phyloP scores from a whole-genome alignment of 257 asterid genomes.

The Solanum phureja region DNA sequence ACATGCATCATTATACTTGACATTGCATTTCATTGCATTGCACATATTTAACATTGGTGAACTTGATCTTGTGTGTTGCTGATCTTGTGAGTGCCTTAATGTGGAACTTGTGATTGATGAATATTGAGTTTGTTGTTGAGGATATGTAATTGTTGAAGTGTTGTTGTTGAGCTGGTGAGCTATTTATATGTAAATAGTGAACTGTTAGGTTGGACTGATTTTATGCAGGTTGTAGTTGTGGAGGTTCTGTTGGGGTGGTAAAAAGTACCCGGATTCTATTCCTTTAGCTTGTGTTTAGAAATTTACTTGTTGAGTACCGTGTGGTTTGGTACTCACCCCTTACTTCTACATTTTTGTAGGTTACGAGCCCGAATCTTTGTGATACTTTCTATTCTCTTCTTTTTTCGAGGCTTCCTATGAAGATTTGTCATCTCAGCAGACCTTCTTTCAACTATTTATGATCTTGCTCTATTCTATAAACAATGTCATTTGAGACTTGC shows the following conservation, averaged over 20 bases:
- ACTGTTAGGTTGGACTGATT: neutral
- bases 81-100: no score
- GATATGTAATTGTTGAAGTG: neutral
- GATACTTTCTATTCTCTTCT: neutral
- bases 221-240: neutral
- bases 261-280: neutral
- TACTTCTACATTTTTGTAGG: neutral
- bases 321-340: neutral
- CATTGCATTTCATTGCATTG: neutral
- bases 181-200: neutral
- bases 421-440: neutral
- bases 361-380: neutral
- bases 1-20: neutral
- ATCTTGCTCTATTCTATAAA: no score
- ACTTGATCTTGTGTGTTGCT: neutral
- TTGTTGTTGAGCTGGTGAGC: neutral
- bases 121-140: neutral
- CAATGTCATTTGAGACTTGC: neutral
- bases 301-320: neutral
- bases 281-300: neutral
- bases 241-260: neutral
- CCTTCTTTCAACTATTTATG: neutral
- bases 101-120: no score
- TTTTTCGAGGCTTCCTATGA: neutral
- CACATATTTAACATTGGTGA: neutral